Evolutionary conservation across 1,284 basidiomycete genomes (phyloP).

Genomic region (Schizopora paradoxa): DNA sequence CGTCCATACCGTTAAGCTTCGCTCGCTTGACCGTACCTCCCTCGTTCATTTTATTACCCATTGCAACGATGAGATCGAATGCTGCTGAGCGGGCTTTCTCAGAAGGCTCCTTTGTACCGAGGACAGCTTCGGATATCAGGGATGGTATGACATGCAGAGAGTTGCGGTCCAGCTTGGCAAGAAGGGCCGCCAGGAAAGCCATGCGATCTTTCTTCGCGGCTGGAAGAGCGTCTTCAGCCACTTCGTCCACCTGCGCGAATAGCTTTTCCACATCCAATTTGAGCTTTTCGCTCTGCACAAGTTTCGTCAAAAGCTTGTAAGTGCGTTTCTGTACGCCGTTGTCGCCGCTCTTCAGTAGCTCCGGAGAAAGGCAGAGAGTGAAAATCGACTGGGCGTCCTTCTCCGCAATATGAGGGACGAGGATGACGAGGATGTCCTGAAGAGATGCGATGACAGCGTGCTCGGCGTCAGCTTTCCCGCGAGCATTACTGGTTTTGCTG

Average conservation of each 20-base stretch:
- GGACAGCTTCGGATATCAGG: constrained; percentile 89
- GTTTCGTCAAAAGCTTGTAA: constrained; percentile 81
- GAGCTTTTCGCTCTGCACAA: constrained; percentile 61
- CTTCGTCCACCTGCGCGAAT: constrained; percentile 59
- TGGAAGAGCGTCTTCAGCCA: constrained; percentile 62
- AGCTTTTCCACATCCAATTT: constrained; percentile 50
- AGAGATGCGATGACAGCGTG: constrained; percentile 70
- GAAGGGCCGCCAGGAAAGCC: constrained; percentile 68
- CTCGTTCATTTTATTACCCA: constrained; percentile 89
- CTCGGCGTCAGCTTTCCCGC: constrained; percentile 35
- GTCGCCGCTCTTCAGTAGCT: constrained; percentile 68
- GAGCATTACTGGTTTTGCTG: constrained; percentile 28
- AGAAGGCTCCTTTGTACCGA: constrained; percentile 98
- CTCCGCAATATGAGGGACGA: constrained; percentile 73
- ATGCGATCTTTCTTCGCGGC: constrained; percentile 95
- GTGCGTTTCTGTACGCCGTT: constrained; percentile 94
- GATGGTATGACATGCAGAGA: constrained; percentile 84
- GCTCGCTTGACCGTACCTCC: constrained; percentile 82
- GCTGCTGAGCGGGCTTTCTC: constrained; percentile 87
- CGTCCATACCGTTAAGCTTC: constrained; percentile 78
- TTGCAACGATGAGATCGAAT: constrained; percentile 86
- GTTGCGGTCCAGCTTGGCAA: constrained; percentile 65
- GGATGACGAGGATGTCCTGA: constrained; percentile 84
- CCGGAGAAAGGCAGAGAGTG: constrained; percentile 50
- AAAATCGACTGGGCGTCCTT: constrained; percentile 62